Conservation (phyloP, 306 rosid genomes). For the Pterocarpus macrocarpus region DNA sequence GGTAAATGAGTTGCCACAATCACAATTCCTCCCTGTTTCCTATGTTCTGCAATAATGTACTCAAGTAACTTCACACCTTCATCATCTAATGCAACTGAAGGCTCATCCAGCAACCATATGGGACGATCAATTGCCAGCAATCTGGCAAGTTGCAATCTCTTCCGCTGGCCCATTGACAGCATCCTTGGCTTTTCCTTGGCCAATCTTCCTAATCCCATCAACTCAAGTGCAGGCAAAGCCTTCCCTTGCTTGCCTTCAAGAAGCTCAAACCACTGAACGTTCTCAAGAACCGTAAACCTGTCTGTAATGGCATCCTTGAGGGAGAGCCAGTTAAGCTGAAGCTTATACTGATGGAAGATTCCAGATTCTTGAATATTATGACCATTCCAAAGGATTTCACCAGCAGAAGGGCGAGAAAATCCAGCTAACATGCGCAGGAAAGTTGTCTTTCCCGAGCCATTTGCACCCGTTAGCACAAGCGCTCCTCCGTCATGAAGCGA, state of each 20-base stretch:
- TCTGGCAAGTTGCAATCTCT: conserved; percentile 88
- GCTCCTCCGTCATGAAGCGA: conserved; percentile 88
- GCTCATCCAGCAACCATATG: conserved; percentile 93
- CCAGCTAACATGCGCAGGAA: conserved; percentile 92
- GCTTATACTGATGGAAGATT: conserved; percentile 87
- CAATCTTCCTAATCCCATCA: conserved; percentile 88
- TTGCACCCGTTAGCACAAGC: conserved; percentile 77
- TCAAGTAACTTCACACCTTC: conserved; percentile 89
- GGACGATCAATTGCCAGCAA: conserved; percentile 87
- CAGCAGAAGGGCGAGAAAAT: conserved; percentile 85
- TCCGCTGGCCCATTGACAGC: conserved; percentile 90
- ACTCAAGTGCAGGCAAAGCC: conserved; percentile 76
- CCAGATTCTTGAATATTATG: conserved; percentile 77
- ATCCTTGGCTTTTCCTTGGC: conserved; percentile 80
- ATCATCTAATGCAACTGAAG: conserved; percentile 87
- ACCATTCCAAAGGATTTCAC: conserved; percentile 91
- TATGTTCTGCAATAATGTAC: conserved; percentile 77
- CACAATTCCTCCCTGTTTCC: conserved; percentile 85
- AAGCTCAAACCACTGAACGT: conserved; percentile 81
- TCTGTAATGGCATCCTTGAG: conserved; percentile 76
- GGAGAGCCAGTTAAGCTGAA: conserved; percentile 90
- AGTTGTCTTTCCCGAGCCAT: conserved; percentile 92
- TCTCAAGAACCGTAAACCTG: conserved; percentile 65
- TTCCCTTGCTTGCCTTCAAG: conserved; percentile 83
- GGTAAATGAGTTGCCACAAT: conserved; percentile 79